phyloP scores from a whole-genome alignment of 1,284 basidiomycete species.

The Heimioporus retisporus region DNA sequence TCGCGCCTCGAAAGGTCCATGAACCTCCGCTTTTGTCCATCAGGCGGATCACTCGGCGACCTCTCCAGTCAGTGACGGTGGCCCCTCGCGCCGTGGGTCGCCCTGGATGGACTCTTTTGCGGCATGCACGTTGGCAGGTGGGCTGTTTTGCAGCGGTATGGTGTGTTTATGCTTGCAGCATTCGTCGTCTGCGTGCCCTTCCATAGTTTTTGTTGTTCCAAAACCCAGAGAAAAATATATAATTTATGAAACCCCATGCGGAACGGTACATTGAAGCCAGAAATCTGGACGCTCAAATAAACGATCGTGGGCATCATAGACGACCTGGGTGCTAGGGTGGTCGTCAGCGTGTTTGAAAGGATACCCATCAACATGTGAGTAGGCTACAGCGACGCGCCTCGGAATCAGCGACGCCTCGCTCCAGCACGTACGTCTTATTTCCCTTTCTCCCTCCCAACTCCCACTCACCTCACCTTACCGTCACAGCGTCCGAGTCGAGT shows the following conservation, averaged over 20 bases:
- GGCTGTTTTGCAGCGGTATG: neutral
- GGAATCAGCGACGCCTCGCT: conserved; percentile 18
- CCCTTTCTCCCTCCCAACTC: no score
- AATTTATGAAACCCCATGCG: no score
- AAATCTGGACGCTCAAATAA: no score
- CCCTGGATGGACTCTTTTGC: neutral
- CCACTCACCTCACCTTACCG: conserved; percentile 12
- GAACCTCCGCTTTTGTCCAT: neutral
- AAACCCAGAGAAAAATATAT: neutral
- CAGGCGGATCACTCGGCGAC: neutral
- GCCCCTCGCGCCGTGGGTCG: neutral
- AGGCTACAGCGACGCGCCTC: no score
- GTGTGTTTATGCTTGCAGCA: neutral
- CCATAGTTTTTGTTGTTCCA: neutral
- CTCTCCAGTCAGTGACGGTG: neutral
- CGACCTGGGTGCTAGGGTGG: no score
- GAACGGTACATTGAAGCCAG: no score
- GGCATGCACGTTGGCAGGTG: neutral
- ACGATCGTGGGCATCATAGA: no score
- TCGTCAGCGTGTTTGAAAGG: no score
- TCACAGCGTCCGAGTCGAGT: conserved; percentile 29
- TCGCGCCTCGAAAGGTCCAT: neutral
- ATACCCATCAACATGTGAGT: no score
- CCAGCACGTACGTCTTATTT: conserved; percentile 16
- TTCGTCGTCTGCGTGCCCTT: neutral